Evolutionary conservation across 225 moss, liverwort and hornwort species (phyloP).

Genomic region (Pleurozium schreberi): DNA sequence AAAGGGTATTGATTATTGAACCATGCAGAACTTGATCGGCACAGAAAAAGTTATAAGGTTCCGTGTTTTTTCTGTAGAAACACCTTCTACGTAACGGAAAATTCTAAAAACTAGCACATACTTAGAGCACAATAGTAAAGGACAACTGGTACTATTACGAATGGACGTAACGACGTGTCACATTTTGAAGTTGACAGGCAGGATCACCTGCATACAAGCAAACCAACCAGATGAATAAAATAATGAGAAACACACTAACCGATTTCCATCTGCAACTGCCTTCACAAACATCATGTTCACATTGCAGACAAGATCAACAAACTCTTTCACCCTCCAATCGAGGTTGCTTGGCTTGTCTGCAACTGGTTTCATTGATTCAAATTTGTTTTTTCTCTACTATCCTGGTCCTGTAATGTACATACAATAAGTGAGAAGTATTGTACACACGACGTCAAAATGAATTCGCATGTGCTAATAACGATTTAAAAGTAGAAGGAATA

Average conservation of each 20-base stretch:
- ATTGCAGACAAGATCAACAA: constrained; percentile 63
- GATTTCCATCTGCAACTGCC: constrained; percentile 76
- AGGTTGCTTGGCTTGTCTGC: constrained; percentile 50
- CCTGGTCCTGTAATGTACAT: neutral
- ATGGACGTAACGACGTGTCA: neutral
- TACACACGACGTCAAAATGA: neutral
- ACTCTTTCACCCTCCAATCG: constrained; percentile 42
- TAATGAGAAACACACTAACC: constrained; percentile 20
- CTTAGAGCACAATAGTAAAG: neutral
- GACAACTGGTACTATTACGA: neutral
- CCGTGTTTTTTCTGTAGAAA: neutral
- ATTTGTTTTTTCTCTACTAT: neutral
- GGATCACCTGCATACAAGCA: neutral
- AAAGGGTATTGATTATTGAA: neutral
- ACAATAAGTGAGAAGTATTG: neutral
- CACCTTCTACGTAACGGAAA: neutral
- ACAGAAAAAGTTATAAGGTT: neutral
- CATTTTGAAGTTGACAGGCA: neutral
- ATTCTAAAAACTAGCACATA: neutral
- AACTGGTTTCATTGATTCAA: neutral
- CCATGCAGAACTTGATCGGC: neutral
- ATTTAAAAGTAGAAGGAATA: neutral
- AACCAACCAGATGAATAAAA: neutral
- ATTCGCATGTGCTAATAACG: neutral
- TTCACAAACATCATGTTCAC: constrained; percentile 85